Percentiles rank a stretch among this genome's conserved stretches.
Evolutionary conservation across 2,329 filamentous ascomycete genomes (phyloP).

Genomic region (Cercospora zeina): DNA sequence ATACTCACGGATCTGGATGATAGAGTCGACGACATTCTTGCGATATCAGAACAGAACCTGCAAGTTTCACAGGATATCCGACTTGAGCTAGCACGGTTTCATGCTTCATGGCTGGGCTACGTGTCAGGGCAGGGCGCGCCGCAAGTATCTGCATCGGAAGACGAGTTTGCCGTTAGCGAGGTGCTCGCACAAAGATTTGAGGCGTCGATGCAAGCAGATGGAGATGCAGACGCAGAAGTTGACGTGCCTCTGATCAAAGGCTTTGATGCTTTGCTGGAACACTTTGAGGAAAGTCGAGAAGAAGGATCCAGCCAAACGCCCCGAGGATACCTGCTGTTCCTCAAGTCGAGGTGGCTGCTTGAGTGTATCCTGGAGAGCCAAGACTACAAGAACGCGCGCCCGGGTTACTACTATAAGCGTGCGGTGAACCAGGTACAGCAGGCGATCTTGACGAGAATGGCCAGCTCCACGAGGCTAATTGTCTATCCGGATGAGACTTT

Average conservation of each 20-base stretch:
- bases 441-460: slow-evolving; percentile 22
- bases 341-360: slow-evolving; percentile 32
- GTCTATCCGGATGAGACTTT: slow-evolving; percentile 24
- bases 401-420: slow-evolving; percentile 31
- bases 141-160: slow-evolving; percentile 3
- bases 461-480: slow-evolving; percentile 21
- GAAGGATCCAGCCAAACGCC: slow-evolving; percentile 21
- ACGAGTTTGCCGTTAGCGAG: slow-evolving; percentile 19
- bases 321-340: slow-evolving; percentile 28
- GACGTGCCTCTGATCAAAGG: slow-evolving; percentile 26
- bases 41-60: slow-evolving; percentile 24
- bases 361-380: slow-evolving; percentile 21
- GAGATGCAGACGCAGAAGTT: slow-evolving; percentile 6
- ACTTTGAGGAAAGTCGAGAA: slow-evolving; percentile 25
- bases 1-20: slow-evolving; percentile 28
- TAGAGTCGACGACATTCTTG: slow-evolving; percentile 28
- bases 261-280: slow-evolving; percentile 27
- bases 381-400: slow-evolving; percentile 24
- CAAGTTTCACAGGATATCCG: slow-evolving; percentile 18
- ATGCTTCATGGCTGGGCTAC: slow-evolving; percentile 21
- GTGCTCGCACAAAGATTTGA: slow-evolving; percentile 21
- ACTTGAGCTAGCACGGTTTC: slow-evolving; percentile 21
- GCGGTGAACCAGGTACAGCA: slow-evolving; percentile 30
- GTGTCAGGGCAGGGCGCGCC: slow-evolving; percentile 17
- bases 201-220: slow-evolving; percentile 13